phyloP scores from a whole-genome alignment of 805 yeast genomes.

The Saccharomycopsis fermentans region DNA sequence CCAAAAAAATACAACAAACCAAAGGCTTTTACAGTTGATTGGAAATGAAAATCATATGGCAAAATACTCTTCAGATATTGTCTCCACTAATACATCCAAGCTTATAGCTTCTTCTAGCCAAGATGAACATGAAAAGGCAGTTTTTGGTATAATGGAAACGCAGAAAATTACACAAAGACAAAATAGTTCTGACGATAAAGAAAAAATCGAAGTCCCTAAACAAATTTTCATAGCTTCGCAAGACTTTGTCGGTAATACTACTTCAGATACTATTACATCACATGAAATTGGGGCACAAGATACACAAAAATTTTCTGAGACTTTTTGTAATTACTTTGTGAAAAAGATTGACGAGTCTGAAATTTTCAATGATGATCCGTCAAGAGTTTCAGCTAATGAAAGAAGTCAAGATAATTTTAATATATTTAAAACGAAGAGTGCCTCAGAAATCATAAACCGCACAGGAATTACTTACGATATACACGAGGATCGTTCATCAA shows the following conservation, averaged over 20 bases:
- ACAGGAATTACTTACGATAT: not conserved
- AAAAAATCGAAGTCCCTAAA: not conserved
- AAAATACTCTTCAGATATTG: not conserved
- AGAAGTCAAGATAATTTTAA: not conserved
- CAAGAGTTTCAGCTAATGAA: not conserved
- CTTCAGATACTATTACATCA: not conserved
- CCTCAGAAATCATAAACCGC: not conserved
- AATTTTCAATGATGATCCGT: not conserved
- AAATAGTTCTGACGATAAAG: not conserved
- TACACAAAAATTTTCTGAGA: not conserved
- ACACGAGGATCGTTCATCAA: not conserved
- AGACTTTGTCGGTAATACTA: not conserved
- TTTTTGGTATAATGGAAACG: not conserved
- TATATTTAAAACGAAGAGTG: not conserved
- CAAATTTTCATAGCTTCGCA: not conserved
- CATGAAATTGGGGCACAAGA: not conserved
- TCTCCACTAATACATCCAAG: not conserved
- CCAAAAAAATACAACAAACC: not conserved
- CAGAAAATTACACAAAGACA: not conserved
- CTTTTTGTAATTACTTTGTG: not conserved
- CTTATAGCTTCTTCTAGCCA: not conserved
- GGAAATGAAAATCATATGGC: not conserved
- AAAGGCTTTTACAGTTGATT: too few species aligned
- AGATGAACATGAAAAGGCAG: not conserved
- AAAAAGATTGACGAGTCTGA: not conserved